Conservation (phyloP, 768 basidiomycete genomes). For the Tylopilus sp. region DNA sequence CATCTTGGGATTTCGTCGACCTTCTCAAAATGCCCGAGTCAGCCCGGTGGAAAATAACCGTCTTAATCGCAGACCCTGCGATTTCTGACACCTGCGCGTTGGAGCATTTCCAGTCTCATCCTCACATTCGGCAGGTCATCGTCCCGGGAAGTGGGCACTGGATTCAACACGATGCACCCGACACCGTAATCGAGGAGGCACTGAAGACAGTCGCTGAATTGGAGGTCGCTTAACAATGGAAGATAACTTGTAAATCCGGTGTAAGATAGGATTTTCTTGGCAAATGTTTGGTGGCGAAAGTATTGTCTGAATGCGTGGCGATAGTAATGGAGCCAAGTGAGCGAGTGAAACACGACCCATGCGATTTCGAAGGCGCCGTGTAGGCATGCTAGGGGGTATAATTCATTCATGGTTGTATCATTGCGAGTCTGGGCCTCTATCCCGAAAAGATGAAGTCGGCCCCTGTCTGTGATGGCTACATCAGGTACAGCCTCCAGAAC, state of each 20-base stretch:
- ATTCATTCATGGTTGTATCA: too few relatives aligned
- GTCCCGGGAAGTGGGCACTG: slow-evolving; percentile 21
- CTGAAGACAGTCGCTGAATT: slow-evolving; percentile 14
- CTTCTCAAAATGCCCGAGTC: neutral
- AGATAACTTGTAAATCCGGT: neutral
- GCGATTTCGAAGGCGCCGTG: too few relatives aligned
- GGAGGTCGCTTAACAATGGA: neutral
- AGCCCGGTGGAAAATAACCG: slow-evolving; percentile 12
- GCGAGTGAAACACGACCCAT: too few relatives aligned
- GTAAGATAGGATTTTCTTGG: neutral
- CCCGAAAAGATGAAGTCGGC: too few relatives aligned
- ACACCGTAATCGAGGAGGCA: slow-evolving; percentile 17
- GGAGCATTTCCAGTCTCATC: slow-evolving; percentile 13
- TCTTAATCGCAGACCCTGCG: slow-evolving; percentile 20
- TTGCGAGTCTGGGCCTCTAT: too few relatives aligned
- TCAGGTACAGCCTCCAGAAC: too few relatives aligned
- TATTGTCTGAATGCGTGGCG: too few relatives aligned
- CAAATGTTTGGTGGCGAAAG: too few relatives aligned
- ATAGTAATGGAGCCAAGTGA: too few relatives aligned
- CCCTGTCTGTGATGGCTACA: too few relatives aligned
- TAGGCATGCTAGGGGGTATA: too few relatives aligned
- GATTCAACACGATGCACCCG: slow-evolving; percentile 25
- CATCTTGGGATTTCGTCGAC: slow-evolving; percentile 19
- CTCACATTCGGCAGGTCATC: slow-evolving; percentile 9
- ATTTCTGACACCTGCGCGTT: neutral